Conservation (phyloP, 129 eudicot species). For the Rutidosis leptorrhynchoides region DNA sequence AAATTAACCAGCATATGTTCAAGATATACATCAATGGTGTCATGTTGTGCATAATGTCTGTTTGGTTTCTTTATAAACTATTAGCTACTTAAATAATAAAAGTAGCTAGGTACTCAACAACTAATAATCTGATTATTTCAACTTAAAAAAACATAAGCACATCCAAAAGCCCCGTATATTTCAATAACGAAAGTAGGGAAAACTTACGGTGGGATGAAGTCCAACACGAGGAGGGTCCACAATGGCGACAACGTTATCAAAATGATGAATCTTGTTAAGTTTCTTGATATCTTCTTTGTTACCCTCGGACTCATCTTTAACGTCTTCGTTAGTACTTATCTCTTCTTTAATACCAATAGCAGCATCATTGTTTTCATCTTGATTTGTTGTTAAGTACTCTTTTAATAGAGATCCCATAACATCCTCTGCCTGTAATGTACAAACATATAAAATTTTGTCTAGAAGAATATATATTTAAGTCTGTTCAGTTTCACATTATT, state of each 20-base stretch:
- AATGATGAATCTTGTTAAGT: conserved; percentile 29
- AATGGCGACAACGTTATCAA: conserved; percentile 82
- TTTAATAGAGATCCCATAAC: conserved; percentile 85
- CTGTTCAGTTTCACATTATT: background rate
- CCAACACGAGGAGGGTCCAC: conserved; percentile 99
- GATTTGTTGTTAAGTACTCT: conserved; percentile 60
- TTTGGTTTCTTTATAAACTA: background rate
- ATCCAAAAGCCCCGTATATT: background rate
- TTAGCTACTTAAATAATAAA: background rate
- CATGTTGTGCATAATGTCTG: background rate
- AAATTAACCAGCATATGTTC: background rate
- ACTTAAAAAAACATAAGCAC: background rate
- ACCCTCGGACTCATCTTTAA: conserved; percentile 20
- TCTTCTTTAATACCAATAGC: conserved; percentile 34
- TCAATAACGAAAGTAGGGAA: background rate
- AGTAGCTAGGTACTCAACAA: background rate
- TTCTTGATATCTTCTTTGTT: conserved; percentile 23
- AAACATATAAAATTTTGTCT: background rate
- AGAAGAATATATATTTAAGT: background rate
- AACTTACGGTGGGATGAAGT: conserved; percentile 94
- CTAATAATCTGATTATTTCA: background rate
- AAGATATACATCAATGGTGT: background rate
- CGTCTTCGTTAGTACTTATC: conserved; percentile 30
- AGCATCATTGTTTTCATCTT: conserved; percentile 35
- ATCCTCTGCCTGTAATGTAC: conserved; percentile 70